A percentile compares a stretch with the other conserved stretches of the same genome.
Evolutionary conservation across 345 rosid species (phyloP).

Genomic region (Bruguiera gymnorhiza): DNA sequence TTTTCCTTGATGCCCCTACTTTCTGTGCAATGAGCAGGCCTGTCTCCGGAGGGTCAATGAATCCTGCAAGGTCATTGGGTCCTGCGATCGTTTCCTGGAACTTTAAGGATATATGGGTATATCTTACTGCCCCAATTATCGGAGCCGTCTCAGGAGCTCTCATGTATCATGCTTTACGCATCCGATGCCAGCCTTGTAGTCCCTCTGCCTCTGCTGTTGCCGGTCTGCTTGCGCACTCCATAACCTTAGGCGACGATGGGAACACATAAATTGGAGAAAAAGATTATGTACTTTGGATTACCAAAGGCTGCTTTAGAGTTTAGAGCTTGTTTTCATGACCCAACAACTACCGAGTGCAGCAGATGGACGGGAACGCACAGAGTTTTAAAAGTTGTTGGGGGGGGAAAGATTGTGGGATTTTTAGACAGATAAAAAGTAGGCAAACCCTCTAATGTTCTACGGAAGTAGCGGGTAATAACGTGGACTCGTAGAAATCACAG

Average conservation of each 20-base stretch:
- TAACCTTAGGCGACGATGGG: not conserved
- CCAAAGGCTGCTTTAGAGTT: too few relatives aligned
- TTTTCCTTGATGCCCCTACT: too few relatives aligned
- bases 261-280: not conserved
- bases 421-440: too few relatives aligned
- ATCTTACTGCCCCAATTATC: constrained; percentile 58
- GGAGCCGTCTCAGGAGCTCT: constrained; percentile 69
- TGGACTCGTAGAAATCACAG: too few relatives aligned
- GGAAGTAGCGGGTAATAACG: too few relatives aligned
- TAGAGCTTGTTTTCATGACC: too few relatives aligned
- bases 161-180: constrained; percentile 38
- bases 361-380: too few relatives aligned
- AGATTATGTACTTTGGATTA: too few relatives aligned
- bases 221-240: constrained; percentile 18
- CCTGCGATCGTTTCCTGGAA: constrained; percentile 78
- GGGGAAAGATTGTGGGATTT: too few relatives aligned
- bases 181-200: constrained; percentile 28
- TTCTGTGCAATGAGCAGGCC: constrained; percentile 42
- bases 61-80: constrained; percentile 89
- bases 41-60: constrained; percentile 87
- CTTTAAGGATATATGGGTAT: constrained; percentile 69
- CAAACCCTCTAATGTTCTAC: too few relatives aligned
- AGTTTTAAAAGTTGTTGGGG: too few relatives aligned
- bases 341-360: too few relatives aligned
- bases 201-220: constrained; percentile 35